phyloP scores from a whole-genome alignment of 2,329 filamentous ascomycete genomes.

The Thermomyces lanuginosus region DNA sequence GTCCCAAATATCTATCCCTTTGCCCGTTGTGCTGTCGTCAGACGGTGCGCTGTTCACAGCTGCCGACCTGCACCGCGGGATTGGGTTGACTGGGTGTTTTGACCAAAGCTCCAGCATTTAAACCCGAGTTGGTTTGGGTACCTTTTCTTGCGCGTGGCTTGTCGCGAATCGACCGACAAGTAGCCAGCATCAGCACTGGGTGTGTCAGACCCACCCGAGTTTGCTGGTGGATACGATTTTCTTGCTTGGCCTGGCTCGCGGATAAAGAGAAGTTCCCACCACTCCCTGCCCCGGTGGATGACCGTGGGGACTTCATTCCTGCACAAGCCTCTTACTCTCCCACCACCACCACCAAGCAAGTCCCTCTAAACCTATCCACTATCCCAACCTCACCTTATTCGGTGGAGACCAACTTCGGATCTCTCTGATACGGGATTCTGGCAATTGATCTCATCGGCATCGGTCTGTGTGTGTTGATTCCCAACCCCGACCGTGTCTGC shows the following conservation, averaged over 20 bases:
- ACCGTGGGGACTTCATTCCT: slow-evolving; percentile 23
- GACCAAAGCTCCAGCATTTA: too few relatives aligned
- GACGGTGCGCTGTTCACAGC: too few relatives aligned
- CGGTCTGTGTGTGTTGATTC: slow-evolving; percentile 5
- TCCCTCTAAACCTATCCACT: not conserved
- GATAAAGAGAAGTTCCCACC: slow-evolving; percentile 26
- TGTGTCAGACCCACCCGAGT: slow-evolving; percentile 26
- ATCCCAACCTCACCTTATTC: too few relatives aligned
- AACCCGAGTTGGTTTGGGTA: too few relatives aligned
- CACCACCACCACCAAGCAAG: not conserved
- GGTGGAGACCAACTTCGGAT: too few relatives aligned
- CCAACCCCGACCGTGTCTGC: slow-evolving; percentile 7
- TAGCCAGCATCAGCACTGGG: slow-evolving; percentile 13
- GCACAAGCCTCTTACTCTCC: slow-evolving; percentile 6
- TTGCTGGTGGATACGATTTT: slow-evolving; percentile 20
- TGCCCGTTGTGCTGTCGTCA: too few relatives aligned
- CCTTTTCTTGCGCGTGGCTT: slow-evolving; percentile 15
- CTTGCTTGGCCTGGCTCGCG: slow-evolving; percentile 24
- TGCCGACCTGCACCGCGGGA: too few relatives aligned
- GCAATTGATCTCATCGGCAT: slow-evolving; percentile 6
- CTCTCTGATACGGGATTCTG: too few relatives aligned
- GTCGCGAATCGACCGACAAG: slow-evolving; percentile 18
- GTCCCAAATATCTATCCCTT: too few relatives aligned
- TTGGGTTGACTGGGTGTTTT: too few relatives aligned
- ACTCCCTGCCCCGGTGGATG: slow-evolving; percentile 22